Percentiles rank a stretch among this genome's conserved stretches.
These are phyloP conservation scores for Lathyrus oleraceus DNA, from an alignment of 306 rosid species.

Conservation along the genomic window DNA sequence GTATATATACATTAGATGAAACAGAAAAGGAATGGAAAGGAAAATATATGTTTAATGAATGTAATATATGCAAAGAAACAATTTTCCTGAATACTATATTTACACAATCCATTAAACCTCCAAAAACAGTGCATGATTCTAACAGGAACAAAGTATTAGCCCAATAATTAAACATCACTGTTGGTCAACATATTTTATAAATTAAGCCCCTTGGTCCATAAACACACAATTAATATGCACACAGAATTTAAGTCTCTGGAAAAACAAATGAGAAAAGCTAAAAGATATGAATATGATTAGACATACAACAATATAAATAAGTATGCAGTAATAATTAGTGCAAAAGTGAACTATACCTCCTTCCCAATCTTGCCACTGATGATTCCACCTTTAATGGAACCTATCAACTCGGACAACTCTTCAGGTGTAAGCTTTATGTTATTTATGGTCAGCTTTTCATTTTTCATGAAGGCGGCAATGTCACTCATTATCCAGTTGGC, in stretches of 20 bases:
- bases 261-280: not conserved
- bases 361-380: slow-evolving; percentile 97
- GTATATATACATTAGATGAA: not conserved
- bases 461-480: slow-evolving; percentile 85
- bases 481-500: slow-evolving; percentile 98
- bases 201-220: not conserved
- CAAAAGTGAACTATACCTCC: slow-evolving; percentile 58
- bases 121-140: too few species aligned
- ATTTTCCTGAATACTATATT: too few species aligned
- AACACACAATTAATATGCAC: slow-evolving; percentile 8
- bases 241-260: not conserved
- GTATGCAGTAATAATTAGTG: slow-evolving; percentile 3
- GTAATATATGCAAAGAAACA: too few species aligned
- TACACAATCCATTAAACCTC: too few species aligned
- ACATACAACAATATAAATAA: not conserved
- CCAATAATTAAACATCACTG: not conserved
- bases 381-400: slow-evolving; percentile 69
- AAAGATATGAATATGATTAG: slow-evolving; percentile 1
- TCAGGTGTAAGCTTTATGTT: slow-evolving; percentile 78
- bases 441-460: slow-evolving; percentile 73
- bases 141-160: too few species aligned
- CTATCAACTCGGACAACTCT: slow-evolving; percentile 84
- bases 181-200: too few species aligned
- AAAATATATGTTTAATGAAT: too few species aligned
- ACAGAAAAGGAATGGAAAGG: not conserved